phyloP scores from a whole-genome alignment of 441 rosid species.

The Populus hybrid region DNA sequence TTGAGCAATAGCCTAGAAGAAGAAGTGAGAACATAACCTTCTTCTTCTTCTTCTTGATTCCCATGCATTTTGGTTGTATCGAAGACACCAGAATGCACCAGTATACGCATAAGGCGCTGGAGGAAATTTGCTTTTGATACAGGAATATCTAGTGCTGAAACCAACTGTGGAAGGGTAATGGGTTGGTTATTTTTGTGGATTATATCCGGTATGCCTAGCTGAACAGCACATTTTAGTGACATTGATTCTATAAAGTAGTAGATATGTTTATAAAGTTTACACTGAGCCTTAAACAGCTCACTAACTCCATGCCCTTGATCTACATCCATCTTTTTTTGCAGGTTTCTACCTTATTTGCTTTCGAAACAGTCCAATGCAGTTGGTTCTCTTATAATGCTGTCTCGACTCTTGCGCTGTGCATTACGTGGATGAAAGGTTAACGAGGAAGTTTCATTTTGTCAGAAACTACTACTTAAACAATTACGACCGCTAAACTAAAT shows the following conservation, averaged over 20 bases:
- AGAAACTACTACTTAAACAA: neutral
- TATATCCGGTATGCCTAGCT: conserved; percentile 28
- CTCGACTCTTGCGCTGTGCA: neutral
- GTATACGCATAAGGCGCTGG: conserved; percentile 34
- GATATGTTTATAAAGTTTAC: conserved; percentile 25
- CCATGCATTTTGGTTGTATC: neutral
- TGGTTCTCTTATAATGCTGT: neutral
- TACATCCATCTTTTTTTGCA: neutral
- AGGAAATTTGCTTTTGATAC: conserved; percentile 12
- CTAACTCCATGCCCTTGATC: conserved; percentile 3
- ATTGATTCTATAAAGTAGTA: conserved; percentile 26
- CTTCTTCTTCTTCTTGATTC: conserved; percentile 3
- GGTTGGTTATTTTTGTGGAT: conserved; percentile 26
- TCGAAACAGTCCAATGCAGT: neutral
- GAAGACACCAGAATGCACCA: conserved; percentile 32
- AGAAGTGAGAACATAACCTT: conserved; percentile 28
- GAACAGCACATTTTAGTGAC: conserved; percentile 25
- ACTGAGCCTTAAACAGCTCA: conserved; percentile 33
- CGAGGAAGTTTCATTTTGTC: conserved; percentile 4
- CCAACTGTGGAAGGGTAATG: conserved; percentile 24
- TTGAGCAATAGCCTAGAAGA: conserved; percentile 30
- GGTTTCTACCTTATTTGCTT: neutral
- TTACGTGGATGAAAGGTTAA: neutral
- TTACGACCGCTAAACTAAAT: neutral
- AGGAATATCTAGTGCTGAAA: conserved; percentile 14